These are phyloP conservation scores for Saccharomyces hybrid DNA, from an alignment of 1,139 yeast species.

Conservation along the genomic window DNA sequence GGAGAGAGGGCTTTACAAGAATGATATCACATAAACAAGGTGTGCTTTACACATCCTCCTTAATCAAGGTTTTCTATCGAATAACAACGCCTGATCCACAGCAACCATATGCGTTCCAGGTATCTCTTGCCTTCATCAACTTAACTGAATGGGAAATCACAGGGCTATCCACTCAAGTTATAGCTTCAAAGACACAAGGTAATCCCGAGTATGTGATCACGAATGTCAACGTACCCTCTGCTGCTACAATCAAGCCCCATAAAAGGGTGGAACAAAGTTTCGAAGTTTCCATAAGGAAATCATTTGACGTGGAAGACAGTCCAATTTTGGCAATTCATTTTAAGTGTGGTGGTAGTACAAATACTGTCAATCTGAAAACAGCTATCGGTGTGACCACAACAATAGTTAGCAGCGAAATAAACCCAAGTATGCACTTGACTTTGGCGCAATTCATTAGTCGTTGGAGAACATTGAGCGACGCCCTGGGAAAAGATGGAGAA, in stretches of 20 bases:
- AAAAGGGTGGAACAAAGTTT: conserved; percentile 44
- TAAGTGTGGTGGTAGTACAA: conserved; percentile 43
- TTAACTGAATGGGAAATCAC: conserved; percentile 39
- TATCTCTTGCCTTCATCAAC: conserved; percentile 50
- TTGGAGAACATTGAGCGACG: conserved; percentile 68
- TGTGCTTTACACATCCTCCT: conserved; percentile 66
- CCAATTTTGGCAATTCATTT: conserved; percentile 47
- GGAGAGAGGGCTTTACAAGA: conserved; percentile 74
- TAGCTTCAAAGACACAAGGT: conserved; percentile 26
- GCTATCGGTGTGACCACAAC: conserved; percentile 65
- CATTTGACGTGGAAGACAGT: conserved; percentile 43
- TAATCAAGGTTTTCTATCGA: conserved; percentile 60
- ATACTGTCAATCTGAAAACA: conserved; percentile 49
- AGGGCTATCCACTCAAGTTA: conserved; percentile 23
- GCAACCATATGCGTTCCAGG: conserved; percentile 21
- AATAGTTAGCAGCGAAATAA: conserved; percentile 37
- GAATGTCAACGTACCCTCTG: conserved; percentile 46
- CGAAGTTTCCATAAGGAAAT: conserved; percentile 40
- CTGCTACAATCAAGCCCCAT: conserved; percentile 37
- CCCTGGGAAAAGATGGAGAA: conserved; percentile 52
- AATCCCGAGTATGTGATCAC: conserved; percentile 47
- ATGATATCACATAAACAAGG: conserved; percentile 74
- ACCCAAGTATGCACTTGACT: conserved; percentile 43
- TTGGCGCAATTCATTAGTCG: conserved; percentile 57
- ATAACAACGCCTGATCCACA: conserved; percentile 35